These are phyloP conservation scores for Thielaviopsis cerberus DNA, from an alignment of 2,329 filamentous ascomycete genomes.

Conservation along the genomic window DNA sequence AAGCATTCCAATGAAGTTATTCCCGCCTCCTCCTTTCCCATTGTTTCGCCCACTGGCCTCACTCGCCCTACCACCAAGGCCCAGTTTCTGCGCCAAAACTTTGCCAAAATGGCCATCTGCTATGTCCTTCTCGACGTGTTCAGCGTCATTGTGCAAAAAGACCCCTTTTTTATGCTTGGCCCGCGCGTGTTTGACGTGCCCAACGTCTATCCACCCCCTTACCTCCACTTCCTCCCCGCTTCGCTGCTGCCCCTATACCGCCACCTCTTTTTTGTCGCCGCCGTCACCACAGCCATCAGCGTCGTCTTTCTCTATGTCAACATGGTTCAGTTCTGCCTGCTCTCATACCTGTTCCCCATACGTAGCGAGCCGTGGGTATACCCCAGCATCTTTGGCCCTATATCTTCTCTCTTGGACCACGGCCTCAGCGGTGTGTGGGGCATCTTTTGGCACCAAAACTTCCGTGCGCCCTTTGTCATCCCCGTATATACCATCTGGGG, in stretches of 20 bases:
- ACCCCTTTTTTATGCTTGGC: slow-evolving; percentile 56
- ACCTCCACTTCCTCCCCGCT: slow-evolving; percentile 25
- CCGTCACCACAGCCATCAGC: slow-evolving; percentile 41
- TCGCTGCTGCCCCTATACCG: slow-evolving; percentile 35
- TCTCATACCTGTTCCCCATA: slow-evolving; percentile 32
- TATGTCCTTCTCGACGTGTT: slow-evolving; percentile 55
- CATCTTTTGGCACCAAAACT: slow-evolving; percentile 78
- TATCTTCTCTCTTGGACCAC: slow-evolving; percentile 37
- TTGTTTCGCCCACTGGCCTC: slow-evolving; percentile 28
- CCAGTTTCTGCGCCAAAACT: slow-evolving; percentile 26
- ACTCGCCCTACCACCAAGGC: slow-evolving; percentile 22
- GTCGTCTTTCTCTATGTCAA: slow-evolving; percentile 42
- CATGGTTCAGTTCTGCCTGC: slow-evolving; percentile 32
- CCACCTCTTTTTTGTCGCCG: slow-evolving; percentile 33
- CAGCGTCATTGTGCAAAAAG: slow-evolving; percentile 43
- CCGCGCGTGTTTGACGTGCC: slow-evolving; percentile 15
- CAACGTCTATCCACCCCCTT: slow-evolving; percentile 21
- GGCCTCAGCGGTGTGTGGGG: slow-evolving; percentile 74
- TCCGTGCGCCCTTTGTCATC: slow-evolving; percentile 52
- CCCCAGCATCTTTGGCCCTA: slow-evolving; percentile 36
- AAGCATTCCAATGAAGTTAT: slow-evolving; percentile 23
- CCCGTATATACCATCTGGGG: slow-evolving; percentile 32
- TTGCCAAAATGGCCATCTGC: slow-evolving; percentile 29
- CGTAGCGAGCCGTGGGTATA: slow-evolving; percentile 33
- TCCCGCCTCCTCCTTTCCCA: slow-evolving; percentile 24